These are phyloP conservation scores for Lachnellula hyalina DNA, from an alignment of 2,329 filamentous ascomycete genomes.

Conservation along the genomic window DNA sequence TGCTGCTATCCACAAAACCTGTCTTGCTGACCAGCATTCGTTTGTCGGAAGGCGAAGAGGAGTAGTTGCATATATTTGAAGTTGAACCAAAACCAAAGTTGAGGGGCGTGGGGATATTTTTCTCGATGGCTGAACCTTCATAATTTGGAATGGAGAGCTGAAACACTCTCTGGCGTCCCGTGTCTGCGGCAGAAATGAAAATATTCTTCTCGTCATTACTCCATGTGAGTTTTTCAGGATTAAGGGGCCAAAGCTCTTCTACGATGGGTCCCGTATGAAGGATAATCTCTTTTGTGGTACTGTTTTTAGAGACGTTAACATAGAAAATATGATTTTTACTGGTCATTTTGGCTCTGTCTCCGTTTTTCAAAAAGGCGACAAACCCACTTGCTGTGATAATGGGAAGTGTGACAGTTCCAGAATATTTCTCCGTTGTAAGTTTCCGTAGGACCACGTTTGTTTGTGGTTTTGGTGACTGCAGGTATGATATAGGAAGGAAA, in stretches of 20 bases:
- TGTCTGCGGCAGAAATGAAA: neutral
- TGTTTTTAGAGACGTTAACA: slow-evolving; percentile 42
- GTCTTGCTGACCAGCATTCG: neutral
- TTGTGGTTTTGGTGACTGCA: neutral
- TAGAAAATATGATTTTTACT: slow-evolving; percentile 52
- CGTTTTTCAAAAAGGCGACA: neutral
- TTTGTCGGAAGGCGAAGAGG: neutral
- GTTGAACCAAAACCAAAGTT: neutral
- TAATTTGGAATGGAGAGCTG: neutral
- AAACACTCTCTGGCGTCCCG: neutral
- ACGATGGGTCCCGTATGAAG: neutral
- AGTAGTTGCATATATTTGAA: neutral
- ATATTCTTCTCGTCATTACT: neutral
- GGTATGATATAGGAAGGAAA: neutral
- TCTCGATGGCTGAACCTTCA: neutral
- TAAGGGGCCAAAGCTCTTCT: neutral
- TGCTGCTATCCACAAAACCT: neutral
- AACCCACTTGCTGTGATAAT: neutral
- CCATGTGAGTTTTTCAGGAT: neutral
- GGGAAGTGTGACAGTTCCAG: neutral
- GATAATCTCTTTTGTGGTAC: neutral
- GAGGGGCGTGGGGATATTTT: neutral
- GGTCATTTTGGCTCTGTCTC: neutral
- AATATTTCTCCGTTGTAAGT: neutral
- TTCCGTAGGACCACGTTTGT: neutral